Evolutionary conservation across 441 rosid species (phyloP).

Genomic region (Arabidopsis hybrid): DNA sequence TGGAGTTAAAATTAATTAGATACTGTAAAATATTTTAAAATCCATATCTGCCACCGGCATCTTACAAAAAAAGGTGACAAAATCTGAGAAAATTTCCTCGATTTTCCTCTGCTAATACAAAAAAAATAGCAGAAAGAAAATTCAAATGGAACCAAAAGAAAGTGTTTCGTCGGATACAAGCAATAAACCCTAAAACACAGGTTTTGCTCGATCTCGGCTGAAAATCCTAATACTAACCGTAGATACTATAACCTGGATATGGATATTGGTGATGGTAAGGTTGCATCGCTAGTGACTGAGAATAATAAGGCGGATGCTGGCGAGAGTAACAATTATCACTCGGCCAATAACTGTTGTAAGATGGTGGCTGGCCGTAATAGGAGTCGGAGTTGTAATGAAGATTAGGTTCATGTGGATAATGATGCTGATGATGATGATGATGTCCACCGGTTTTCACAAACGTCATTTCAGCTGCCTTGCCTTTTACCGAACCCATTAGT

Average conservation of each 20-base stretch:
- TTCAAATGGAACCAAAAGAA: not conserved
- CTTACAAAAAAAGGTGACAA: not conserved
- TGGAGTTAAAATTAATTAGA: not conserved
- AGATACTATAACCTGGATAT: not conserved
- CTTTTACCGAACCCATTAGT: not conserved
- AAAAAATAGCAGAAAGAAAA: not conserved
- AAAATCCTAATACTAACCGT: not conserved
- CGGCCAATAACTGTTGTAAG: not conserved
- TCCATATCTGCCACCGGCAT: not conserved
- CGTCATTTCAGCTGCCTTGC: not conserved
- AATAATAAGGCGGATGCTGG: not conserved
- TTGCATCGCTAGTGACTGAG: not conserved
- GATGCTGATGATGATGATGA: not conserved
- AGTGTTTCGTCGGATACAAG: not conserved
- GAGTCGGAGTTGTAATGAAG: not conserved
- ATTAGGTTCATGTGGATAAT: not conserved
- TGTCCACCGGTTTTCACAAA: not conserved
- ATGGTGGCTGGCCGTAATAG: not conserved
- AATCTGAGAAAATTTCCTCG: not conserved
- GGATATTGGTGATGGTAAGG: not conserved
- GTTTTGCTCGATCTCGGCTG: not conserved
- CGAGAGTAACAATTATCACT: not conserved
- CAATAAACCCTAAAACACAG: not conserved
- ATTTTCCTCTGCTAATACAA: not conserved
- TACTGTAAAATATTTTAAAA: not conserved